Evolutionary conservation across 2,329 filamentous ascomycete genomes (phyloP), one percentile per base, ranked within the genome.

Genomic region (Epichloe hybrida): DNA sequence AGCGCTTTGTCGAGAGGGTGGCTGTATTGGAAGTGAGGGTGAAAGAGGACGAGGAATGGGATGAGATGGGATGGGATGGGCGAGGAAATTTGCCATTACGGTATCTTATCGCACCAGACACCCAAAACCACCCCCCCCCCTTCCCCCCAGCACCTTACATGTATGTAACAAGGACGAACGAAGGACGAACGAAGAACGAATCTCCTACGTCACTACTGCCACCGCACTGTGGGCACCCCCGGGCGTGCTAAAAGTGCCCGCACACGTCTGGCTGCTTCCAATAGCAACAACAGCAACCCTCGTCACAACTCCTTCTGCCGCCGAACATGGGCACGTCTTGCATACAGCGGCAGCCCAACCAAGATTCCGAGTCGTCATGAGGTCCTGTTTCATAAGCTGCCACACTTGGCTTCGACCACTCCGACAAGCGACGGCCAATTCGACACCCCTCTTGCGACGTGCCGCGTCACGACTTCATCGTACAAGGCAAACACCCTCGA

Each of bases 391-490:
- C 58, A 56, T 66, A 51, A 55, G 72, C 41, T 65, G 71, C 65
- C 70, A 72, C 58, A 62, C 69, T 55, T 73, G 68, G 63, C 62
- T 68, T 58, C 73, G 62, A 57, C 61, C 65, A 47, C 62, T 59
- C 56, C 53, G 65, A 51, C 65, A 62, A 50, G 55, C 60, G 51
- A 58, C 58, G 46, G 49, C 53, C 53, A 59, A 58, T 49, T 51
- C 54, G 43, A 52, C 53, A 39, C 17, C 48, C 45, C 47, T 60
- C 38, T 50, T 53, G 38, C 57, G 57, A 48, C 61, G 59, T 38
- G 52, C 54, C 52, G 52, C 53, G 36, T 64, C 63, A 48, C 61
- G 60, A 54, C 56, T 54, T 53, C 55, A 56, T 46, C 50, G 57
- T 41, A 51, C 59, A 17, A 61, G 58, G 46, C 59, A 53, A 4